These are phyloP conservation scores for Jaltomata sinuosa DNA, from an alignment of 257 asterid genomes.

Conservation along the genomic window DNA sequence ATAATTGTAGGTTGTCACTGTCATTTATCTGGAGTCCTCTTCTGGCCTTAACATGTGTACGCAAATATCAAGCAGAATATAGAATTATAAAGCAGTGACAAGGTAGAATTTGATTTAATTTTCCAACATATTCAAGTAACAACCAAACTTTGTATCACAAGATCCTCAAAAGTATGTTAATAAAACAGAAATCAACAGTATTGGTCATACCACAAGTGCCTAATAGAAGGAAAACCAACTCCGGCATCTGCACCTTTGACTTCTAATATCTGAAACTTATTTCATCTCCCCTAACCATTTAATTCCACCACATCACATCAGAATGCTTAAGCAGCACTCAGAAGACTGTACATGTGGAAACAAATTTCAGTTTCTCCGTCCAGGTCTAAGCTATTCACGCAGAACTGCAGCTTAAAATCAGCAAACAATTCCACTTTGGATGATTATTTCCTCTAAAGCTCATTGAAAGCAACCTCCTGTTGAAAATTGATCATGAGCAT, in stretches of 20 bases:
- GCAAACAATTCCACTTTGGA: neutral
- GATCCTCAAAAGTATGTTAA: neutral
- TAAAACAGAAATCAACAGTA: neutral
- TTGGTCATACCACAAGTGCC: neutral
- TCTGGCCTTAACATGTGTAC: neutral
- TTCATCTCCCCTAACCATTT: neutral
- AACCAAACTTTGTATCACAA: neutral
- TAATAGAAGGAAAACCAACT: neutral
- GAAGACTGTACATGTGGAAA: neutral
- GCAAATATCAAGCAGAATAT: neutral
- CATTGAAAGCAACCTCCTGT: no score
- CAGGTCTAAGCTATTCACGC: neutral
- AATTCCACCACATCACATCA: neutral
- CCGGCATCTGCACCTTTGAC: neutral
- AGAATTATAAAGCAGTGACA: neutral
- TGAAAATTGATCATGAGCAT: no score
- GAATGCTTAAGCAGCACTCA: neutral
- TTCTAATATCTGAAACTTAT: no score
- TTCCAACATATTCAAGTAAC: no score
- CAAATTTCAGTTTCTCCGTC: no score
- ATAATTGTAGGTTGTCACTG: no score
- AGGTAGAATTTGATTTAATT: neutral
- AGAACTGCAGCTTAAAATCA: neutral
- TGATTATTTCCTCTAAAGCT: no score
- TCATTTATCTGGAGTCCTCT: neutral